Base-by-base conservation (phyloP, 1,139 yeast genomes). In the Yamadazyma diddensiae region DNA sequence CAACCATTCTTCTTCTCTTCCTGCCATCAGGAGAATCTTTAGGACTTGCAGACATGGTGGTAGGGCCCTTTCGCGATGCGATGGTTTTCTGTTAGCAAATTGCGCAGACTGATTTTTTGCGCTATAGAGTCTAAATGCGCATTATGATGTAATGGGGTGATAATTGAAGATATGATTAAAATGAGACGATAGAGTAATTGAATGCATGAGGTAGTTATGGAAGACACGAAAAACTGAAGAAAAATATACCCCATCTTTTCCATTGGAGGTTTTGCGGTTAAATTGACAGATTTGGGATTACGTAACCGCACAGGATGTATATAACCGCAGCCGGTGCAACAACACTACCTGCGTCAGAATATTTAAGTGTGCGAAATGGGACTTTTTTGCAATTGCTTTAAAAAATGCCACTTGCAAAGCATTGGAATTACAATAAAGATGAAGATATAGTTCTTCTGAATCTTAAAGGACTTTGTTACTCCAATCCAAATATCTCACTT, bases 401-500 rank as follows among this genome's bases (percentile, higher is more conserved):
- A 12, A 28, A n/a, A 6, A 42, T 42, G 40, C 40, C 43, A 7
- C 24, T 36, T 21, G 39, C 60, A 11, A 75, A 75, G 46, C 81
- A 75, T 49, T 76, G 82, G 82, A 61, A 56, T 16, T 76, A 72
- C 48, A 48, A 21, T 10, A 5, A 50, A 33, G 50, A 59, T 24
- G 66, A 68, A 22, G 90, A 85, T 44, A 69, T 88, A 14, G 87
- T 86, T 10, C 59, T 69, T 16, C 64, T 82, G 2, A 78, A 82
- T 28, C 68, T 86, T 29, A 66, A 71, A 45, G 95, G 94, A 4
- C 65, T 85, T 35, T 80, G 76, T 5, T 70, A 75, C n/a, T 58
- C 82, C 23, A 82, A 84, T 43, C 94, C 94, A 0, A 65, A 75
- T 21, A 53, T 86, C 28, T 65, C 72, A 9, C 60, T 82, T 26